Conservation (phyloP, 1,284 basidiomycete genomes). For the Wolfiporia cocos region DNA sequence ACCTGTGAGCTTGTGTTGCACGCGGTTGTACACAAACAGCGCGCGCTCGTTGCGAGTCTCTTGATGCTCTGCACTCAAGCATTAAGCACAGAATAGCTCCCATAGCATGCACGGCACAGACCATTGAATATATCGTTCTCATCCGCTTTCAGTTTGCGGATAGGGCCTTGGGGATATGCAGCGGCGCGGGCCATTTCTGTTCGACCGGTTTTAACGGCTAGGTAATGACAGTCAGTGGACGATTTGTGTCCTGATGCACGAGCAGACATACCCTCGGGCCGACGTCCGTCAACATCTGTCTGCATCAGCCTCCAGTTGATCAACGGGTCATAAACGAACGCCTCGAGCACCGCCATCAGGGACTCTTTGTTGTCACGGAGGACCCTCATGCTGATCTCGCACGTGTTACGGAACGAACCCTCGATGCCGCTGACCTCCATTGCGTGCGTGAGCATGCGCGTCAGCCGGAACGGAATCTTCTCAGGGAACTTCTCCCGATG, state of each 20-base stretch:
- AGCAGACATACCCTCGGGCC: conserved; percentile 48
- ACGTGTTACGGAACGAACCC: conserved; percentile 93
- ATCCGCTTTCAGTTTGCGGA: conserved; percentile 70
- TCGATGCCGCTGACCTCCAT: conserved; percentile 99
- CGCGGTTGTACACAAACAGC: conserved; percentile 86
- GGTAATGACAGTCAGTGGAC: no score
- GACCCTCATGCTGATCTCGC: conserved; percentile 97
- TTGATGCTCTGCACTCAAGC: conserved; percentile 46
- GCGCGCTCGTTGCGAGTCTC: conserved; percentile 91
- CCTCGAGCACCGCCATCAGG: conserved; percentile 95
- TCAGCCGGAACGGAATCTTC: conserved; percentile 97
- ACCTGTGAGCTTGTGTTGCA: conserved; percentile 91
- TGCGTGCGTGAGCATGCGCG: conserved; percentile 97
- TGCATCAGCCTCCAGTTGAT: conserved; percentile 87
- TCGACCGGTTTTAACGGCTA: conserved; percentile 45
- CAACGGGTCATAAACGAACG: conserved; percentile 86
- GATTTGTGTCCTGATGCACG: no score
- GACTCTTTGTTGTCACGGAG: conserved; percentile 97
- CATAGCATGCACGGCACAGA: conserved; percentile 20
- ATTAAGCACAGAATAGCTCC: conserved; percentile 8
- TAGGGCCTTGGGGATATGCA: conserved; percentile 70
- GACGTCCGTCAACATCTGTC: conserved; percentile 58
- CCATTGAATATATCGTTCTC: conserved; percentile 83
- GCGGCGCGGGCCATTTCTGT: conserved; percentile 61
- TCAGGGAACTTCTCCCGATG: conserved; percentile 98